A percentile compares a stretch with the other conserved stretches of the same genome.
phyloP scores from a whole-genome alignment of 1,284 basidiomycete species.

The Rhodofomes roseus region DNA sequence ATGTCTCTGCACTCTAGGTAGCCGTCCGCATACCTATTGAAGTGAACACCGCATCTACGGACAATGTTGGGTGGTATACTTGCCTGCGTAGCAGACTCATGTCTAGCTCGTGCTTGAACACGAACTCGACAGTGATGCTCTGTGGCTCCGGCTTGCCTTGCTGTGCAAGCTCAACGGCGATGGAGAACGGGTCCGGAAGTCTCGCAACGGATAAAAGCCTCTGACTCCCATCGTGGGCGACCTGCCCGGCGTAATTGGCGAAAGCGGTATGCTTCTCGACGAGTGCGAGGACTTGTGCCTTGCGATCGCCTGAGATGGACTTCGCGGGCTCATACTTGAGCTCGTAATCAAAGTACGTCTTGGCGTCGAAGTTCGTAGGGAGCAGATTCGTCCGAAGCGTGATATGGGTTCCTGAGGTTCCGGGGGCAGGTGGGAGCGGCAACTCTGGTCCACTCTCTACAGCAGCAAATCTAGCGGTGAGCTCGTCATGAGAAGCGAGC shows the following conservation, averaged over 20 bases:
- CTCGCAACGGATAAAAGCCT: conserved; percentile 52
- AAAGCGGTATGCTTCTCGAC: conserved; percentile 47
- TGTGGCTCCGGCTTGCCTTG: conserved; percentile 43
- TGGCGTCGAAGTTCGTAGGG: conserved; percentile 45
- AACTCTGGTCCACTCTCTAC: conserved; percentile 35
- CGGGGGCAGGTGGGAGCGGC: conserved; percentile 65
- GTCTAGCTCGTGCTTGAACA: conserved; percentile 43
- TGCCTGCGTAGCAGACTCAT: conserved; percentile 44
- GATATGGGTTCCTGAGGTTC: conserved; percentile 49
- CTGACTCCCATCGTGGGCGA: conserved; percentile 61
- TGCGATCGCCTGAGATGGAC: conserved; percentile 35
- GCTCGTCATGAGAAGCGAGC: conserved; percentile 35
- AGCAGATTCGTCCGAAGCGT: conserved; percentile 69
- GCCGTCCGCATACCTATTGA: conserved; percentile 49
- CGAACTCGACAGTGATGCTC: conserved; percentile 33
- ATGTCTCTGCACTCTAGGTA: conserved; percentile 35
- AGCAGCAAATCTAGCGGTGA: conserved; percentile 43
- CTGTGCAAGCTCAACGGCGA: conserved; percentile 48
- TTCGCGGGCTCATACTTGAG: background rate
- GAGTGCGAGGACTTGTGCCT: conserved; percentile 52
- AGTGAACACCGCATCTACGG: background rate
- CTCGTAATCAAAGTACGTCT: conserved; percentile 55
- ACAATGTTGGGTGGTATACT: conserved; percentile 20
- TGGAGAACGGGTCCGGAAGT: conserved; percentile 53
- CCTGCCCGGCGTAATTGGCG: conserved; percentile 36